These are phyloP conservation scores for Microbotryomycetes sp. DNA, from an alignment of 1,284 basidiomycete genomes.

Conservation along the genomic window DNA sequence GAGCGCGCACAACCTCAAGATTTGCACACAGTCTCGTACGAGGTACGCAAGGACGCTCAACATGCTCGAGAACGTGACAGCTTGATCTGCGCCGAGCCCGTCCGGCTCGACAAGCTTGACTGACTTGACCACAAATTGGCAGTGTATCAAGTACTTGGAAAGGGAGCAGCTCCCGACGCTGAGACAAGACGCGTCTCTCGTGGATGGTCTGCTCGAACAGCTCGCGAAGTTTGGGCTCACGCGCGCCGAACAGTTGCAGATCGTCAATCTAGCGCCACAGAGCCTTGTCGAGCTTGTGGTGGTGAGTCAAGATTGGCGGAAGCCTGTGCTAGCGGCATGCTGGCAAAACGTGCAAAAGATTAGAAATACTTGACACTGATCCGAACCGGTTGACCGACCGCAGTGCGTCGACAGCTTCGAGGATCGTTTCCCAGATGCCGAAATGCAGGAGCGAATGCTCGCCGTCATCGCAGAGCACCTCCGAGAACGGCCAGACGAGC, in stretches of 20 bases:
- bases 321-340: too few species aligned
- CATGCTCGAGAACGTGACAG: too few species aligned
- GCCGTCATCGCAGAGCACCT: conserved; percentile 45
- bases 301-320: conserved; percentile 54
- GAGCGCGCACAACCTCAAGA: conserved; percentile 49
- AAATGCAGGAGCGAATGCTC: conserved; percentile 64
- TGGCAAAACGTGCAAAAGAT: not conserved
- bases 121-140: too few species aligned
- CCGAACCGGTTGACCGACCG: not conserved
- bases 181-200: conserved; percentile 58
- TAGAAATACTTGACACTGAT: not conserved
- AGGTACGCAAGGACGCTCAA: conserved; percentile 52
- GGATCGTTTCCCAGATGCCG: conserved; percentile 56
- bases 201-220: conserved; percentile 58
- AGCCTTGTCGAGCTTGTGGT: conserved; percentile 80
- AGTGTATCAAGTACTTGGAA: conserved; percentile 77
- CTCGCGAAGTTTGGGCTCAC: conserved; percentile 67
- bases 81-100: too few species aligned
- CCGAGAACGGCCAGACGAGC: not conserved
- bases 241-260: conserved; percentile 83
- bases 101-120: too few species aligned
- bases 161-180: conserved; percentile 62
- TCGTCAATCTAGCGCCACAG: conserved; percentile 78
- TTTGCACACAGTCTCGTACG: conserved; percentile 76
- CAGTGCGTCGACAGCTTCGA: conserved; percentile 87